These are phyloP conservation scores for Groenewaldozyma auringiensis DNA, from an alignment of 1,139 yeast genomes.

Conservation along the genomic window DNA sequence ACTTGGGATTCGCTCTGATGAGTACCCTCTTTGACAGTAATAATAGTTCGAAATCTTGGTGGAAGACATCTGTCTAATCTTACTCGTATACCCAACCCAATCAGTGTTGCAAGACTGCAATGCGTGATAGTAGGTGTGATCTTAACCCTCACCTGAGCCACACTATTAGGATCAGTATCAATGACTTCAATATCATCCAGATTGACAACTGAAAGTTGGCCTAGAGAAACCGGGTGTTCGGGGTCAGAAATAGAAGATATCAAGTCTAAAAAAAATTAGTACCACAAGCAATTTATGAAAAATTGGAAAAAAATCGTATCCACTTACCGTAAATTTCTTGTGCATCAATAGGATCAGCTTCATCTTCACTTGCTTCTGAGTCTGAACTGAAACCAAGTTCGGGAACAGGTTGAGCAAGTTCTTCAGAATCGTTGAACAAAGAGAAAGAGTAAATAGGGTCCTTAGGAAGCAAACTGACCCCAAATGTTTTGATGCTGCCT, in stretches of 20 bases:
- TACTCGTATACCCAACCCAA: constrained; percentile 91
- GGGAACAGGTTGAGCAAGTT: constrained; percentile 7
- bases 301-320: constrained; percentile 25
- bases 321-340: constrained; percentile 47
- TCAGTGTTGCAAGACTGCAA: constrained; percentile 90
- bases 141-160: constrained; percentile 70
- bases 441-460: constrained; percentile 17
- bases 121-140: constrained; percentile 98
- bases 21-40: constrained; percentile 79
- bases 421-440: constrained; percentile 14
- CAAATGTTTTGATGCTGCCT: neutral
- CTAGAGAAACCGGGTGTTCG: constrained; percentile 92
- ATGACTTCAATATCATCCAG: constrained; percentile 67
- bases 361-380: constrained; percentile 20
- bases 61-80: constrained; percentile 85
- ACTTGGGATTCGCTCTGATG: constrained; percentile 96
- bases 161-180: constrained; percentile 44
- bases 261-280: constrained; percentile 41
- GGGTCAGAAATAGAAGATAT: constrained; percentile 92
- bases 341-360: constrained; percentile 64
- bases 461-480: constrained; percentile 5
- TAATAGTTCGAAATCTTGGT: constrained; percentile 70
- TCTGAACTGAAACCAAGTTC: constrained; percentile 8
- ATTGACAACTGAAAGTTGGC: constrained; percentile 91
- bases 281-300: neutral